These are phyloP conservation scores for Xanthoceras sorbifolium DNA, from an alignment of 345 rosid genomes.

Conservation along the genomic window DNA sequence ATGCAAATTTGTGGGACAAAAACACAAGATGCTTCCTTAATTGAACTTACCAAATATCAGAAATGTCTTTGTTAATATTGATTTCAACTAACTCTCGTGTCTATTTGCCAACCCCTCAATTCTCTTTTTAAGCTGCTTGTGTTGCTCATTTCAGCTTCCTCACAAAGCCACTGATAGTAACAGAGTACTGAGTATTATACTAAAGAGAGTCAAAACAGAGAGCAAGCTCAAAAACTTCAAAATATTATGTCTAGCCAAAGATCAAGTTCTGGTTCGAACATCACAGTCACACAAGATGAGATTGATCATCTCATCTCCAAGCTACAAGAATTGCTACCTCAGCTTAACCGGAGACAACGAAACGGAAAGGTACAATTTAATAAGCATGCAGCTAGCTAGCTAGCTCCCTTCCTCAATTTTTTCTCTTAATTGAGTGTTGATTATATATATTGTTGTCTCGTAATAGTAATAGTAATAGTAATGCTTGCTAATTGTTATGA, in stretches of 20 bases:
- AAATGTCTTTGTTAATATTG: neutral
- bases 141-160: slow-evolving; percentile 21
- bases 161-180: neutral
- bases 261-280: slow-evolving; percentile 23
- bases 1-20: slow-evolving; percentile 24
- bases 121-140: slow-evolving; percentile 32
- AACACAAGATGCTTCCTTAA: neutral
- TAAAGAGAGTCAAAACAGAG: neutral
- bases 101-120: neutral
- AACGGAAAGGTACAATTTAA: slow-evolving; percentile 26
- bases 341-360: slow-evolving; percentile 23
- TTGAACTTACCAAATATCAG: neutral
- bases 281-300: slow-evolving; percentile 25
- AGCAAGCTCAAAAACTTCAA: neutral
- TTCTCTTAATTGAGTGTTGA: neutral
- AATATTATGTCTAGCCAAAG: slow-evolving; percentile 32
- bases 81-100: slow-evolving; percentile 20
- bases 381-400: neutral
- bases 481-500: neutral
- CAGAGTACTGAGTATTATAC: too few relatives aligned
- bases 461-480: neutral
- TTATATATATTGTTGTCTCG: neutral
- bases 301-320: slow-evolving; percentile 23
- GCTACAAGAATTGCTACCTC: slow-evolving; percentile 34
- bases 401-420: too few relatives aligned